Base-by-base conservation (phyloP, 2,329 filamentous ascomycete genomes). In the Xylariomycetidae sp. region DNA sequence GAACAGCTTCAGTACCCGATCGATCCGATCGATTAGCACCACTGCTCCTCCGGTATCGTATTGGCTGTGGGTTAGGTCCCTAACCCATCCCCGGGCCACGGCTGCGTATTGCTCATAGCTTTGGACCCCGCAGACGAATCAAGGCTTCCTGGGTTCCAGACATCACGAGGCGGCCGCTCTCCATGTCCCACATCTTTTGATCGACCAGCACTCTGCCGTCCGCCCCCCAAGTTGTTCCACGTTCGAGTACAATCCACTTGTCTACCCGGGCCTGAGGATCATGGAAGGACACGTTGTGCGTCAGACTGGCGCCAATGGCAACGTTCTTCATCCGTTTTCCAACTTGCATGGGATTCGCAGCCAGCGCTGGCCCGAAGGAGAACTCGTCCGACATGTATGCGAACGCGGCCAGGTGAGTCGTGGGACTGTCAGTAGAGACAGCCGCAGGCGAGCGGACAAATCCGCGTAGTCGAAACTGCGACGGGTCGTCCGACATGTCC, bases 301-400 rank as follows among this genome's bases (percentile, higher is more conserved):
- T 44, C 7, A 47, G 37, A 15, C 25, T 47, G 4, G 35, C 29
- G 14, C n/a, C 41, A 24, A 44, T 23, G 5, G 34, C 19, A 5
- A 46, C 25, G 20, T 46, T 44, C 4, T 28, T 17, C 8, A 32
- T 17, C 1, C 32, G 23, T 10, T 31, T 13, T 2, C 43, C 40
- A 4, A 36, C 30, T 1, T 20, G 25, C 10, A 13, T 10, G 3
- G 29, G 33, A 16, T 35, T 39, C 5, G 37, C 35, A 10, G 15
- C 17, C 19, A 45, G 10, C 3, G 35, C 33, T 3, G 25, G 18
- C 5, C 37, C 43, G 5, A 41, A 35, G 5, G 29, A 20, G n/a
- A 35, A 31, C 33, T 45, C 35, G 31, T 43, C 40, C 6, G 43
- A 45, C 19, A 32, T 15, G 23, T 37, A 45, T 6, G 37, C 40